phyloP scores from a whole-genome alignment of 2,329 filamentous ascomycete species.

The Davidsoniella virescens region DNA sequence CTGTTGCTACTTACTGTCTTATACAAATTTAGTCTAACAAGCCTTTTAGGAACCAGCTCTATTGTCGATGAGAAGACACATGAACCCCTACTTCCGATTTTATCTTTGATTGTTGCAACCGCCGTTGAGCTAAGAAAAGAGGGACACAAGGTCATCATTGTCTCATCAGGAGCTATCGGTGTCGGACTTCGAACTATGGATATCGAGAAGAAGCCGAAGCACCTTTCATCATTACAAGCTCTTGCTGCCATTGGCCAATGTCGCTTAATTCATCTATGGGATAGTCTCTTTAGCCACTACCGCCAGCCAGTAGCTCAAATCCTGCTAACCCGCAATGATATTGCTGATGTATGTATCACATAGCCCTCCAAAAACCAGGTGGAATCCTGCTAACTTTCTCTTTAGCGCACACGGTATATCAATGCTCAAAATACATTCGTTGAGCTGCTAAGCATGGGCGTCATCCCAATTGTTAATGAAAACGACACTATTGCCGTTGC shows the following conservation, averaged over 20 bases:
- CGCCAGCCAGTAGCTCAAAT: slow-evolving; percentile 89
- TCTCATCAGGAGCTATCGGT: slow-evolving; percentile 92
- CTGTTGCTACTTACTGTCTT: slow-evolving; percentile 5
- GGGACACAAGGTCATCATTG: slow-evolving; percentile 88
- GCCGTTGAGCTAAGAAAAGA: slow-evolving; percentile 73
- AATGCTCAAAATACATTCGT: slow-evolving; percentile 94
- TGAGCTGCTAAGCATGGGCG: slow-evolving; percentile 81
- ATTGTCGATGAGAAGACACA: slow-evolving; percentile 94
- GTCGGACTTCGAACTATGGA: slow-evolving; percentile 86
- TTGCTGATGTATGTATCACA: slow-evolving; percentile 56
- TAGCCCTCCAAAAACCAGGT: background rate
- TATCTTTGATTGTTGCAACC: slow-evolving; percentile 88
- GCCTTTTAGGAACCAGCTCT: slow-evolving; percentile 71
- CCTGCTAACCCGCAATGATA: slow-evolving; percentile 84
- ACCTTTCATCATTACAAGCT: slow-evolving; percentile 79
- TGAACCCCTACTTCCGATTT: slow-evolving; percentile 77
- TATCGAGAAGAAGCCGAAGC: slow-evolving; percentile 71
- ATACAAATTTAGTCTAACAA: slow-evolving; percentile 15
- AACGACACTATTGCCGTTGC: slow-evolving; percentile 94
- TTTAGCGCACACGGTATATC: slow-evolving; percentile 71
- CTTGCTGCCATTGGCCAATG: slow-evolving; percentile 94
- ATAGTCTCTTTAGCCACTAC: slow-evolving; percentile 75
- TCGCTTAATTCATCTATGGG: slow-evolving; percentile 87
- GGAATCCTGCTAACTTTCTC: slow-evolving; percentile 7
- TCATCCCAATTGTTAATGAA: slow-evolving; percentile 97